Conservation (phyloP, 495 filamentous ascomycete genomes). For the Lophium mytilinum region DNA sequence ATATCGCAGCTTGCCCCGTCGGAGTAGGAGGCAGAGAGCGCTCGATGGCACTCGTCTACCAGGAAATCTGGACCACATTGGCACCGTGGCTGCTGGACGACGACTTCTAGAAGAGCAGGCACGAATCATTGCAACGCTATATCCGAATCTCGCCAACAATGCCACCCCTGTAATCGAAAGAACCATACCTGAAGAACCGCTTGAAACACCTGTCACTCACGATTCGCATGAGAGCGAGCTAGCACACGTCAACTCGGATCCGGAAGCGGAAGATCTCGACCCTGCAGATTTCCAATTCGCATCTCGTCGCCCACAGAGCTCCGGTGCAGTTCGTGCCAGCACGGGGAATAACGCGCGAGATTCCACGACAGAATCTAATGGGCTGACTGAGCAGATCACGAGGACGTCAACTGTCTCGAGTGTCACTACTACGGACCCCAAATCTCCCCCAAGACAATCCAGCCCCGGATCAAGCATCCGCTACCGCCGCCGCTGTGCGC, state of each 20-base stretch:
- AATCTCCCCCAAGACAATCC: conserved; percentile 23
- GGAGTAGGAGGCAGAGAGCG: conserved; percentile 24
- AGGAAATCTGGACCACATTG: conserved; percentile 7
- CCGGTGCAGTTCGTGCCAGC: not conserved
- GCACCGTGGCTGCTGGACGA: conserved; percentile 2
- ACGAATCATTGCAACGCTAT: conserved; percentile 21
- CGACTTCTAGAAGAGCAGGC: conserved; percentile 26
- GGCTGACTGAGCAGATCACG: conserved; percentile 6
- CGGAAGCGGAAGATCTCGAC: conserved; percentile 24
- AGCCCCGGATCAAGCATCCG: conserved; percentile 25
- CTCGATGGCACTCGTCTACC: conserved; percentile 10
- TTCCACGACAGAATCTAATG: conserved; percentile 3
- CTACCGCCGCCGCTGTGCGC: conserved; percentile 33
- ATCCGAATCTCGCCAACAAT: conserved; percentile 16
- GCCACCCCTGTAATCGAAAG: not conserved
- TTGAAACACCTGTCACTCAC: not conserved
- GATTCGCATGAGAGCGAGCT: not conserved
- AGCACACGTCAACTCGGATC: conserved; percentile 6
- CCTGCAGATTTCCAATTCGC: conserved; percentile 23
- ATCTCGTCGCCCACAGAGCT: conserved; percentile 3
- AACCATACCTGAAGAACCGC: not conserved
- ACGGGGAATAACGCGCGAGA: not conserved
- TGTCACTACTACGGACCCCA: conserved; percentile 10
- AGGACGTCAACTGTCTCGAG: conserved; percentile 12
- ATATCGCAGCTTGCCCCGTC: conserved; percentile 41